Evolutionary conservation across 2,329 filamentous ascomycete genomes (phyloP), one percentile per base, ranked within the genome.

Genomic region (Fusarium globosum): DNA sequence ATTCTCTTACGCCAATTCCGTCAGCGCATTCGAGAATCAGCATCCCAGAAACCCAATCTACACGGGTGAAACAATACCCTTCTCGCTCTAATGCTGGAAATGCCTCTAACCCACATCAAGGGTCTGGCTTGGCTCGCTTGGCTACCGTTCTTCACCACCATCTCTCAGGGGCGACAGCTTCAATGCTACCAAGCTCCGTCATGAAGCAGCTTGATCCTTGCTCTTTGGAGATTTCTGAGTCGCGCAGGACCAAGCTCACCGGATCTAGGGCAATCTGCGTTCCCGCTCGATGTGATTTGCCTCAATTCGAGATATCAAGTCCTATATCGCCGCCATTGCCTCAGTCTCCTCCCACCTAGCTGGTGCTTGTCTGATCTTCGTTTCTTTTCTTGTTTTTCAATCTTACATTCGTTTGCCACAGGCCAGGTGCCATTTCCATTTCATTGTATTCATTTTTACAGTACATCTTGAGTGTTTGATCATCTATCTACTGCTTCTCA

Each of bases 201-300:
- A 74, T 63, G 72, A 68, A 68, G 68, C 43, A 66, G 49, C 65
- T 65, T 36, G 45, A 72, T 46, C 72, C 72, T 75, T 69, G 72
- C 39, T 66, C 61, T 62, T 53, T 52, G 26, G 68, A 72, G 48
- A 43, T 43, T 67, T 66, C 62, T 70, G 58, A 62, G 56, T 72
- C 69, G 51, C 51, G 36, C 52, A 63, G 60, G 71, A 43, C 48
- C 26, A 33, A 58, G 30, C 59, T 61, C 51, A 43, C 68, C 42
- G 52, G 68, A 68, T 52, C 55, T 39, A 72, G 48, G 48, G 45
- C 49, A 60, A 64, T 74, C 68, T 72, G 51, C 48, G 30, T 71
- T 55, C 53, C 63, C 46, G 67, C 48, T 60, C 68, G 68, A 68
- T 74, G 59, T 69, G 64, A 74, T 75, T 60, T 65, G 61, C 45